These are phyloP conservation scores for Musa balbisiana DNA, from an alignment of 202 grass and related monocot species.

Conservation along the genomic window DNA sequence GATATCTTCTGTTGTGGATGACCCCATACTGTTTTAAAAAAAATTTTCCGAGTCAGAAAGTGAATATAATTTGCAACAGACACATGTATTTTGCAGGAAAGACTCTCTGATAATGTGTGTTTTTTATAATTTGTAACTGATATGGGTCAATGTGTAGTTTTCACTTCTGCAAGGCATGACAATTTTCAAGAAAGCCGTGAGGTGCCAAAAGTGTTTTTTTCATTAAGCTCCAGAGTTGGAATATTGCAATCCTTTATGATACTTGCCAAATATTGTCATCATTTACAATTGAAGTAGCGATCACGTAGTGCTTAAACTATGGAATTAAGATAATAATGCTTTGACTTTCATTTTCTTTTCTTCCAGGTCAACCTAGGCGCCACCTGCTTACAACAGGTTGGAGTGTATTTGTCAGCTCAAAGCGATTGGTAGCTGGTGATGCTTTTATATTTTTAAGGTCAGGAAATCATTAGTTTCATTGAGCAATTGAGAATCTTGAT, in stretches of 20 bases:
- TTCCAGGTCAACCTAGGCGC: constrained; percentile 85
- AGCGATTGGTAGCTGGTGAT: constrained; percentile 86
- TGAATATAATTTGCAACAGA: too few species aligned
- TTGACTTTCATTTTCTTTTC: background rate
- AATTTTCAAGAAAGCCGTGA: background rate
- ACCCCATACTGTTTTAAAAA: background rate
- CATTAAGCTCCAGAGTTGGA: background rate
- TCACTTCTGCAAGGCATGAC: background rate
- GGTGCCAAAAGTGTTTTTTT: background rate
- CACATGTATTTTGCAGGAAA: too few species aligned
- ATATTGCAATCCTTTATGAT: background rate
- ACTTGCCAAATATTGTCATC: background rate
- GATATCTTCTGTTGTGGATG: constrained; percentile 7
- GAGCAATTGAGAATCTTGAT: constrained; percentile 12
- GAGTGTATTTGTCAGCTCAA: constrained; percentile 98
- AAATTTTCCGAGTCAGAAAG: too few species aligned
- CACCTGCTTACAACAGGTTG: constrained; percentile 97
- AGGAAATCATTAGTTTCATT: constrained; percentile 20
- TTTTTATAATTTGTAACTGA: background rate
- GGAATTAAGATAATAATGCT: background rate
- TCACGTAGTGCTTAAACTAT: constrained; percentile 1
- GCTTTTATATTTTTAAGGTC: constrained; percentile 98
- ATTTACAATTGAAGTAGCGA: background rate
- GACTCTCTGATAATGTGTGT: too few species aligned
- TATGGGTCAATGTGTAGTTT: constrained; percentile 33